Percentiles rank a stretch among this genome's conserved stretches.
Conservation (phyloP, 257 asterid species). For the Thymus quinquecostatus region DNA sequence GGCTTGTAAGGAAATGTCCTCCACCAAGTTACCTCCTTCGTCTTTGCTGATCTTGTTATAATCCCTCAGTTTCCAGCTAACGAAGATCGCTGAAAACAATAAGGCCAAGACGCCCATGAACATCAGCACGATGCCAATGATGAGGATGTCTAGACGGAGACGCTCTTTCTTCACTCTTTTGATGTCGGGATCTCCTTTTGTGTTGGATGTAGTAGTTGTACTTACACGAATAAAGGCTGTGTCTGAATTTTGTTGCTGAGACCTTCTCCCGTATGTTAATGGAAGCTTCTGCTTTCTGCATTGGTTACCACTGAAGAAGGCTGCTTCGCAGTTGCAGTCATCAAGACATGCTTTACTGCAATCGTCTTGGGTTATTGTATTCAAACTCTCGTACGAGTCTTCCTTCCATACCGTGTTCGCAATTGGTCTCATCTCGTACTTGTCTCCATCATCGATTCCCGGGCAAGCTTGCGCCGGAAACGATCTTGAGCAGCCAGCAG, state of each 20-base stretch:
- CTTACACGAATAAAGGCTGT: conserved; percentile 39
- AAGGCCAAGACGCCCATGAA: conserved; percentile 22
- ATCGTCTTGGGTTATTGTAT: conserved; percentile 21
- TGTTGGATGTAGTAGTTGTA: neutral
- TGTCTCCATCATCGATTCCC: neutral
- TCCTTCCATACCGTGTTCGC: conserved; percentile 39
- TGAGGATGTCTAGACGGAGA: conserved; percentile 26
- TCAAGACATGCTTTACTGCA: conserved; percentile 47
- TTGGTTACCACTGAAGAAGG: conserved; percentile 22
- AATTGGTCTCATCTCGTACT: conserved; percentile 25
- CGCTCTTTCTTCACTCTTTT: conserved; percentile 19
- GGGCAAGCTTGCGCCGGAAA: conserved; percentile 28
- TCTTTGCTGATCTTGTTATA: too few species aligned
- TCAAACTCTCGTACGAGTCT: conserved; percentile 20
- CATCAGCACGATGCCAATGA: conserved; percentile 31
- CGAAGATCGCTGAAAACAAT: too few species aligned
- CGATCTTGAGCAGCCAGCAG: conserved; percentile 40
- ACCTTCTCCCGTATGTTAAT: conserved; percentile 45
- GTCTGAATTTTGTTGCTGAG: neutral
- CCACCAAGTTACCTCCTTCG: too few species aligned
- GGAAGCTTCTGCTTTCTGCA: conserved; percentile 62
- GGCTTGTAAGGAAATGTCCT: too few species aligned
- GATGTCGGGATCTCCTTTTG: too few species aligned
- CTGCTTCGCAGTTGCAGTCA: conserved; percentile 60
- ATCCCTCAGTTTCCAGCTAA: too few species aligned